Evolutionary conservation across 768 basidiomycete species (phyloP).

Genomic region (Boletus vermiculosoides): DNA sequence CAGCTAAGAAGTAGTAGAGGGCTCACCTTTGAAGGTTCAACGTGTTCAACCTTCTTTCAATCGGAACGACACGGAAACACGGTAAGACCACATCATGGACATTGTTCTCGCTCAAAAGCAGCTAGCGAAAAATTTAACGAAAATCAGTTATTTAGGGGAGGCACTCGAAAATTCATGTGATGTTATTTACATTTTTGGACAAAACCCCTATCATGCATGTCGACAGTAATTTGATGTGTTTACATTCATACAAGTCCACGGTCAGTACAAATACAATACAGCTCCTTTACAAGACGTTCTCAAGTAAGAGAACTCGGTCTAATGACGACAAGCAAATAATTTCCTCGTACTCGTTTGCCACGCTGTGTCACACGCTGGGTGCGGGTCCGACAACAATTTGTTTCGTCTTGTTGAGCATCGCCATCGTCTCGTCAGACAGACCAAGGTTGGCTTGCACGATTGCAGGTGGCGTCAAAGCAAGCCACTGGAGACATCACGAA

Average conservation of each 20-base stretch:
- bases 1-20: not conserved
- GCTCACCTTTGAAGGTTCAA: constrained; percentile 8
- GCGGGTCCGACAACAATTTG: constrained; percentile 35
- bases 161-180: not conserved
- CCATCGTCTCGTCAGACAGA: constrained; percentile 38
- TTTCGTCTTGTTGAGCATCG: constrained; percentile 39
- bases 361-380: not conserved
- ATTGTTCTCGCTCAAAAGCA: not conserved
- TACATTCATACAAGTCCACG: too few species aligned
- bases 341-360: not conserved
- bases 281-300: not conserved
- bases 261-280: too few species aligned
- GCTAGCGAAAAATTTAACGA: not conserved
- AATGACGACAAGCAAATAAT: not conserved
- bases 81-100: not conserved
- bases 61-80: not conserved
- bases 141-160: constrained; percentile 14
- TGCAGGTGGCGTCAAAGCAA: constrained; percentile 46
- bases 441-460: constrained; percentile 47
- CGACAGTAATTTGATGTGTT: too few species aligned
- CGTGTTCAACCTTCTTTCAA: not conserved
- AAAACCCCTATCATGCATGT: too few species aligned
- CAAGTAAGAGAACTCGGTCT: not conserved
- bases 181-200: not conserved
- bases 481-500: constrained; percentile 32